Conservation (phyloP, 148 eudicot genomes). For the Oxyria digyna region DNA sequence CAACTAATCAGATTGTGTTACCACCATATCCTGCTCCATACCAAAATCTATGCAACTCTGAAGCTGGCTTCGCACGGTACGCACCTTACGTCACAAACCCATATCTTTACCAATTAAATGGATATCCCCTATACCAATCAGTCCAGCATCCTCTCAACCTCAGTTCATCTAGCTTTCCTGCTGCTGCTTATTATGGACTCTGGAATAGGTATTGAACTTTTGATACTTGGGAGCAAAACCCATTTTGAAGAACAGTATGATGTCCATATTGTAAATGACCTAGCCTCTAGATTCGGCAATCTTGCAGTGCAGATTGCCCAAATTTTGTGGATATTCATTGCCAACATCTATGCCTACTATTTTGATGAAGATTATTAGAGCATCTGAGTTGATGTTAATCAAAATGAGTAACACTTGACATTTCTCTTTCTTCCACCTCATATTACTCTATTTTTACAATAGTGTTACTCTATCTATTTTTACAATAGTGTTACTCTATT, state of each 20-base stretch:
- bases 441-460: too few relatives aligned
- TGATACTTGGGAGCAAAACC: not conserved
- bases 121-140: not conserved
- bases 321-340: too few relatives aligned
- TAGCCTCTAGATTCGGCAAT: not conserved
- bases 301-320: too few relatives aligned
- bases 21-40: not conserved
- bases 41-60: not conserved
- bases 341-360: too few relatives aligned
- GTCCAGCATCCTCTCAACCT: not conserved
- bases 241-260: not conserved
- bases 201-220: not conserved
- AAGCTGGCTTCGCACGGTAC: not conserved
- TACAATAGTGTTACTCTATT: too few relatives aligned
- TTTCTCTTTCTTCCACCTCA: too few relatives aligned
- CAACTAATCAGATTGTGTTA: not conserved
- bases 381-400: too few relatives aligned
- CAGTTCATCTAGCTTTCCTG: not conserved
- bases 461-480: too few relatives aligned
- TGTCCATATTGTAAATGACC: constrained; percentile 1
- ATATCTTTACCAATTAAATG: not conserved
- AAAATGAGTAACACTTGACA: too few relatives aligned
- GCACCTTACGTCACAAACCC: not conserved
- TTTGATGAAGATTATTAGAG: too few relatives aligned
- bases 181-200: not conserved